Evolutionary conservation across 73 alveolate species (phyloP).

Genomic region (Paramecium sexaurelia): DNA sequence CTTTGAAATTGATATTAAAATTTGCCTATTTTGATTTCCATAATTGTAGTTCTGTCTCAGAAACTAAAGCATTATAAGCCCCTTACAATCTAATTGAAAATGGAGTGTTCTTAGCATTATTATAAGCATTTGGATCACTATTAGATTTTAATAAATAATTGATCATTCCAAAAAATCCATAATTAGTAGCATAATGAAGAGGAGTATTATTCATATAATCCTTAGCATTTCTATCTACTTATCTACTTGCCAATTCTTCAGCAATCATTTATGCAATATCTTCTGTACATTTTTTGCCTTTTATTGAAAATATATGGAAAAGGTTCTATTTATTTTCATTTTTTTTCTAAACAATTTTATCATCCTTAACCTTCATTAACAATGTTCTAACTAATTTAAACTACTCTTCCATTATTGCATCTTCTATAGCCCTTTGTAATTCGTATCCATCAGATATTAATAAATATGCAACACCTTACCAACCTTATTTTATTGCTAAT

Average conservation of each 20-base stretch:
- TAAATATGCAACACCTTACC: constrained; percentile 82
- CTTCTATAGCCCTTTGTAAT: constrained; percentile 77
- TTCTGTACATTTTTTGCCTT: constrained; percentile 63
- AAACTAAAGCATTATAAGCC: neutral
- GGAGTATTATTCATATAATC: constrained; percentile 75
- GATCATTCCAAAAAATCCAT: constrained; percentile 52
- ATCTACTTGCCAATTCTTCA: constrained; percentile 7
- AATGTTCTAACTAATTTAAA: constrained; percentile 76
- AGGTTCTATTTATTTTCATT: constrained; percentile 71
- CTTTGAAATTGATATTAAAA: neutral
- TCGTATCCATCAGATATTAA: constrained; percentile 75
- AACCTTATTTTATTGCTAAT: constrained; percentile 56
- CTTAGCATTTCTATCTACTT: constrained; percentile 70
- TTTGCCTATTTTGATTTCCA: neutral
- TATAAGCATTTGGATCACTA: constrained; percentile 45
- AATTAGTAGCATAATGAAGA: constrained; percentile 76
- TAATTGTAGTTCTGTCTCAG: neutral
- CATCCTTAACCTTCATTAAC: constrained; percentile 73
- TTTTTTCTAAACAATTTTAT: constrained; percentile 51
- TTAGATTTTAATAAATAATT: constrained; percentile 53
- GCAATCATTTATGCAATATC: neutral
- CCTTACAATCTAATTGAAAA: constrained; percentile 52
- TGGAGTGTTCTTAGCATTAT: constrained; percentile 47
- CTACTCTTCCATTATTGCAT: constrained; percentile 76
- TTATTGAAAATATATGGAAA: constrained; percentile 75